A percentile compares a stretch with the other conserved stretches of the same genome.
These are phyloP conservation scores for Sporothrix luriei DNA, from an alignment of 2,329 filamentous ascomycete genomes.

Conservation along the genomic window DNA sequence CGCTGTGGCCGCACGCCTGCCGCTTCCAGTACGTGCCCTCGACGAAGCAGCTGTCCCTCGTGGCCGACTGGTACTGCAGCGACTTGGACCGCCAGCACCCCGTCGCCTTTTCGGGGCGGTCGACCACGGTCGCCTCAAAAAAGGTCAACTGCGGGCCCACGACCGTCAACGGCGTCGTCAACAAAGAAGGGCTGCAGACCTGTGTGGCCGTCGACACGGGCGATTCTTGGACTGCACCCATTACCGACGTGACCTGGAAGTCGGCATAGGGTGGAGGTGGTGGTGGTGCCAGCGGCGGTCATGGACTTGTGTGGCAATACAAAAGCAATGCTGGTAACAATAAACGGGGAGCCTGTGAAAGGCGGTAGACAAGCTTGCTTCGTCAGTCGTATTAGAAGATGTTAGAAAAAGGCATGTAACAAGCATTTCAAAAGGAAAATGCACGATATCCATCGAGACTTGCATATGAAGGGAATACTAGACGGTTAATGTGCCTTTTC, in stretches of 20 bases:
- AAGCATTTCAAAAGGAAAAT: too few species aligned
- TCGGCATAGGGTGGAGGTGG: not conserved
- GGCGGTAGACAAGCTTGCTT: too few species aligned
- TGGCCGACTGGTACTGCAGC: conserved; percentile 20
- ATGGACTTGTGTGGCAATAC: not conserved
- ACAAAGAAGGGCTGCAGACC: conserved; percentile 5
- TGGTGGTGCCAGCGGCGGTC: not conserved
- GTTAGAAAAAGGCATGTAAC: too few species aligned
- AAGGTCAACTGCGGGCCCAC: not conserved
- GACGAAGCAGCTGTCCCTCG: not conserved
- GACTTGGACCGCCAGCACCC: conserved; percentile 2
- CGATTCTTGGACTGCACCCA: not conserved
- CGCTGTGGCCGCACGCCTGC: conserved; percentile 10
- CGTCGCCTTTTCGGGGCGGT: conserved; percentile 10
- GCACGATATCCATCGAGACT: too few species aligned
- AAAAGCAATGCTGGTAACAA: too few species aligned
- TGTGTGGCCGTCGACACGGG: not conserved
- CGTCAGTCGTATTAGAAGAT: too few species aligned
- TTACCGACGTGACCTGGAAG: not conserved
- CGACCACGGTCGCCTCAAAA: not conserved
- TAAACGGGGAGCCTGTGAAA: too few species aligned
- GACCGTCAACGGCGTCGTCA: conserved; percentile 9
- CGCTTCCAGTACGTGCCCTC: conserved; percentile 22
- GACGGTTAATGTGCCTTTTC: too few species aligned
- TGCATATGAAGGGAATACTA: too few species aligned